Evolutionary conservation across 2,329 filamentous ascomycete genomes (phyloP), one percentile per base, ranked within the genome.

Genomic region (Cadophora gregata): DNA sequence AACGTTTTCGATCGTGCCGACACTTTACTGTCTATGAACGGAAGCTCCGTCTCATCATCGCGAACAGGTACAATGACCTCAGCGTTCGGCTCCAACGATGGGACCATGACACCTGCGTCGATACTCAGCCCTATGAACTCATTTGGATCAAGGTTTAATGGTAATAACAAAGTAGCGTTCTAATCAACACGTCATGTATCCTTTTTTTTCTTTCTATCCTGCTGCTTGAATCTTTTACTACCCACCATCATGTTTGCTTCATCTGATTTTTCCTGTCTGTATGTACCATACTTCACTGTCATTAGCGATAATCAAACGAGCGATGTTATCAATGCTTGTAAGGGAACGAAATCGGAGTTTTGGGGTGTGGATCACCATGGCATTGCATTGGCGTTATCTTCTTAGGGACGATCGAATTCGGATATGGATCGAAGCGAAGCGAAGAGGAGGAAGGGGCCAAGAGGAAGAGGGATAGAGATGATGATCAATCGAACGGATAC

Each of bases 1-100:
- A 74, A 74, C 56, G 72, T 75, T 9, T 78, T 74, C 63, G 75
- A 78, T 51, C 71, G 76, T 25, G 70, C 76, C 12, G 76, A 78
- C 58, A 68, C 73, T 3, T 69, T 75, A n/a, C 67, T 76, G 1
- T 74, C 72, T 24, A 73, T 72, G 64, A 73, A 68, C 38, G 61
- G 48, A 62, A 66, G 65, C 33, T 72, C 72, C 4, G 62, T 70
- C 1, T 62, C 65, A 33, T 73, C 72, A 27, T 77, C 76, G 3
- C 71, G 76, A 48, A 68, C 71, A 0, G 75, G 71, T 24, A 77
- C 77, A 0, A 77, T 78, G 76, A 75, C 72, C 45, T 76, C 75
- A 14, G 65, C 64, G 1, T 51, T 74, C 33, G 67, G 69, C 24
- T 66, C 68, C 3, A 72, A 72, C 47, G 75, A 77, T 66, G 74